These are phyloP conservation scores for Ascocoryne sarcoides DNA, from an alignment of 2,329 filamentous ascomycete species.

Conservation along the genomic window DNA sequence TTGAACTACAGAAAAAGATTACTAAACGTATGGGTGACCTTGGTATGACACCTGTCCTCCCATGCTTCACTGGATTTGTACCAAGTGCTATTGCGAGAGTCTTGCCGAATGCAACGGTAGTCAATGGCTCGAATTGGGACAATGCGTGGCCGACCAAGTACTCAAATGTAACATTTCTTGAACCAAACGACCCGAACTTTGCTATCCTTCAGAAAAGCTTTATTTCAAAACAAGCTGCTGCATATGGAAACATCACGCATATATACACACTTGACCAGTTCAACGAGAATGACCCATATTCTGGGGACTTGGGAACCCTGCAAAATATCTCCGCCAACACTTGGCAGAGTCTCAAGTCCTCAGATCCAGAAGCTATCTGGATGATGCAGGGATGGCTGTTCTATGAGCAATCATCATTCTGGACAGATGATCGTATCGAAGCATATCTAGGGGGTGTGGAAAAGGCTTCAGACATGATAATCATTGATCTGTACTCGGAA, in stretches of 20 bases:
- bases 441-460: constrained; percentile 40
- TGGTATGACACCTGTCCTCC: constrained; percentile 43
- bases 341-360: constrained; percentile 38
- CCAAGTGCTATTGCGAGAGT: constrained; percentile 34
- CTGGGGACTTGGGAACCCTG: constrained; percentile 36
- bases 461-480: constrained; percentile 37
- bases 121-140: constrained; percentile 38
- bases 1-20: constrained; percentile 40
- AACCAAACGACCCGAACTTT: constrained; percentile 37
- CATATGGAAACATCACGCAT: constrained; percentile 39
- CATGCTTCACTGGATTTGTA: constrained; percentile 43
- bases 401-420: constrained; percentile 34
- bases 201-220: constrained; percentile 37
- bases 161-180: constrained; percentile 39
- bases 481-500: constrained; percentile 43
- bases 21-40: constrained; percentile 41
- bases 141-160: constrained; percentile 33
- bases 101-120: constrained; percentile 35
- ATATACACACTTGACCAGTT: constrained; percentile 45
- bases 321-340: constrained; percentile 35
- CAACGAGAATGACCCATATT: constrained; percentile 42
- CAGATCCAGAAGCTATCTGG: constrained; percentile 41
- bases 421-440: constrained; percentile 37
- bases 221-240: constrained; percentile 36
- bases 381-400: constrained; percentile 46